A percentile compares a stretch with the other conserved stretches of the same genome.
phyloP scores from a whole-genome alignment of 345 rosid species.

The Eucalyptus pauciflora region DNA sequence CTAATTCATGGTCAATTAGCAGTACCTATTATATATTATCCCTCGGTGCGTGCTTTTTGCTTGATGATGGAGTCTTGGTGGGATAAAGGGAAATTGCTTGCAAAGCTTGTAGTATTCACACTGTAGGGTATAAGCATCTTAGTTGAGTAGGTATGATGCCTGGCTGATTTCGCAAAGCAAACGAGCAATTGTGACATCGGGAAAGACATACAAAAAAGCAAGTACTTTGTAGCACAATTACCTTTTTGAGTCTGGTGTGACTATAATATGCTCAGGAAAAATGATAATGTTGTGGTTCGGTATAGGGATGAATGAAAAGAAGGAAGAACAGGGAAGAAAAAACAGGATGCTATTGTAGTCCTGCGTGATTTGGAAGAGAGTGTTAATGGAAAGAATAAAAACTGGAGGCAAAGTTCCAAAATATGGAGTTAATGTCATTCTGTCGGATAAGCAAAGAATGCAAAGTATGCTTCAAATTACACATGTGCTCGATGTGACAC shows the following conservation, averaged over 20 bases:
- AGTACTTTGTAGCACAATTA: not conserved
- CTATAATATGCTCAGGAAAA: not conserved
- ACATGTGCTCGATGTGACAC: not conserved
- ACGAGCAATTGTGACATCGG: not conserved
- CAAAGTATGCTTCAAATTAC: not conserved
- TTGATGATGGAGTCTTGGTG: not conserved
- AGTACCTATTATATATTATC: not conserved
- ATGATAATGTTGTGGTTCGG: not conserved
- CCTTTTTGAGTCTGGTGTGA: not conserved
- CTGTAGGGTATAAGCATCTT: not conserved
- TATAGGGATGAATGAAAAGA: not conserved
- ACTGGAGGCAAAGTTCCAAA: not conserved
- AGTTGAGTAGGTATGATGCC: not conserved
- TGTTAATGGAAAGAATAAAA: not conserved
- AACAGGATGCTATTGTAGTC: not conserved
- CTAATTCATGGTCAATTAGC: not conserved
- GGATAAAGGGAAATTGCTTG: not conserved
- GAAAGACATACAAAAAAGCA: not conserved
- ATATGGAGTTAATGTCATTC: not conserved
- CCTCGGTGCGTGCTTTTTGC: not conserved
- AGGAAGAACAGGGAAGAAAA: not conserved
- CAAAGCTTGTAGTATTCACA: not conserved
- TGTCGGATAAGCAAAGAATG: not conserved
- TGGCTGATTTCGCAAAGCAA: not conserved
- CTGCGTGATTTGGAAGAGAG: not conserved